Evolutionary conservation across 2,329 filamentous ascomycete genomes (phyloP).

Genomic region (Colletotrichum tabaci): DNA sequence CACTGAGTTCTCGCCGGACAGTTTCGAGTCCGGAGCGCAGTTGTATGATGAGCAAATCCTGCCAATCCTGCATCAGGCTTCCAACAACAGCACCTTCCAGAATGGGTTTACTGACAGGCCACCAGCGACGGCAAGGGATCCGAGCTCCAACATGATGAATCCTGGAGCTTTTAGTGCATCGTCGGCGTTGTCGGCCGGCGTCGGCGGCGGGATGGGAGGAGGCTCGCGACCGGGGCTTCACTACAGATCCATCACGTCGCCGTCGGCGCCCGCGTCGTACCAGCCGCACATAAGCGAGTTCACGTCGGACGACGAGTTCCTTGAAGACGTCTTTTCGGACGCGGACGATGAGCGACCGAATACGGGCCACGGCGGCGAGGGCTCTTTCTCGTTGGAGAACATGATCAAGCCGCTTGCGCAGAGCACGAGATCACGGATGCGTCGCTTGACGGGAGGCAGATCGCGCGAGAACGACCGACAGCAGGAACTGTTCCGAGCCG

Average conservation of each 20-base stretch:
- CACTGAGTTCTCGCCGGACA: conserved; percentile 75
- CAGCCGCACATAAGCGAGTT: conserved; percentile 72
- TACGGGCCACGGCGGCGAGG: conserved; percentile 57
- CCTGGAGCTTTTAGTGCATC: conserved; percentile 69
- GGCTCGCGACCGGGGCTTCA: conserved; percentile 78
- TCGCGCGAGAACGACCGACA: conserved; percentile 57
- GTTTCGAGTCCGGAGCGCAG: conserved; percentile 82
- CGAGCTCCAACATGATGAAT: conserved; percentile 74
- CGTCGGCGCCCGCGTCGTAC: conserved; percentile 71
- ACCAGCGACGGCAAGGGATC: conserved; percentile 71
- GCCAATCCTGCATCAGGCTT: conserved; percentile 90
- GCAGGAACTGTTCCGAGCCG: conserved; percentile 53
- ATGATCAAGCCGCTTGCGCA: conserved; percentile 74
- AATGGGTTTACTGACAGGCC: conserved; percentile 87
- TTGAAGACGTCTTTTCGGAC: conserved; percentile 84
- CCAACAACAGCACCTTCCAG: conserved; percentile 84
- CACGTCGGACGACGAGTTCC: conserved; percentile 82
- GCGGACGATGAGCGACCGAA: conserved; percentile 72
- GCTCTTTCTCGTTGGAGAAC: conserved; percentile 71
- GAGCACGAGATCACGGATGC: conserved; percentile 71
- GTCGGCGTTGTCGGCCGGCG: conserved; percentile 49
- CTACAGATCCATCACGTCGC: conserved; percentile 87
- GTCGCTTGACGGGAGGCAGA: conserved; percentile 72
- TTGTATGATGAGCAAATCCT: conserved; percentile 94
- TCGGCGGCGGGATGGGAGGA: conserved; percentile 7